Percentiles rank a stretch among this genome's conserved stretches.
Conservation (phyloP, 371 early-diverging fungal species). For the Mucor plumbeus region DNA sequence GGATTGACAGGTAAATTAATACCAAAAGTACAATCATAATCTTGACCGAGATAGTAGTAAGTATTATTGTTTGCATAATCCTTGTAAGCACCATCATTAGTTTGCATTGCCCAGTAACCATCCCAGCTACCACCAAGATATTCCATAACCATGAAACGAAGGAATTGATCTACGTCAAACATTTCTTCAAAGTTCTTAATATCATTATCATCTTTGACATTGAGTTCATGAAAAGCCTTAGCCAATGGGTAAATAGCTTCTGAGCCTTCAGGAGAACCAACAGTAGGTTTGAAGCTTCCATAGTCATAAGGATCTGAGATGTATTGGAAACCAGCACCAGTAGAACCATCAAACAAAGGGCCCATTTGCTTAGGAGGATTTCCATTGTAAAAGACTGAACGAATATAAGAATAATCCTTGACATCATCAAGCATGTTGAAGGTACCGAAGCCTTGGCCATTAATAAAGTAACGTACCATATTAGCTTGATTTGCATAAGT, state of each 20-base stretch:
- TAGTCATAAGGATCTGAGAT: constrained; percentile 29
- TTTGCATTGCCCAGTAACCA: constrained; percentile 58
- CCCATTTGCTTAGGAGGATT: constrained; percentile 54
- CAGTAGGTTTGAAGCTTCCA: constrained; percentile 32
- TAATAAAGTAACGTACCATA: constrained; percentile 59
- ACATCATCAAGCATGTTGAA: constrained; percentile 62
- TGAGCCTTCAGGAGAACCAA: constrained; percentile 35
- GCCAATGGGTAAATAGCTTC: constrained; percentile 43
- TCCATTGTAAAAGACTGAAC: constrained; percentile 52
- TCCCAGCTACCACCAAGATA: constrained; percentile 62
- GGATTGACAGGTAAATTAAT: constrained; percentile 45
- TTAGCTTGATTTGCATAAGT: constrained; percentile 59
- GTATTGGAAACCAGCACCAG: constrained; percentile 55
- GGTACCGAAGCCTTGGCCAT: constrained; percentile 57
- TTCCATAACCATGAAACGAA: constrained; percentile 66
- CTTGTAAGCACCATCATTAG: constrained; percentile 61
- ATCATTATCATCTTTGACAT: constrained; percentile 41
- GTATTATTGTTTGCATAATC: constrained; percentile 46
- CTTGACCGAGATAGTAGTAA: constrained; percentile 61
- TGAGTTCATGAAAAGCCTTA: constrained; percentile 36
- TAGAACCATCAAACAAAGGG: constrained; percentile 57
- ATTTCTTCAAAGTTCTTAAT: constrained; percentile 36
- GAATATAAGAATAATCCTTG: constrained; percentile 52
- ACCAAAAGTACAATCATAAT: constrained; percentile 63
- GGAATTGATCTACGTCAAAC: constrained; percentile 54